phyloP scores from a whole-genome alignment of 257 asterid species.

The Rubia yunnanensis region DNA sequence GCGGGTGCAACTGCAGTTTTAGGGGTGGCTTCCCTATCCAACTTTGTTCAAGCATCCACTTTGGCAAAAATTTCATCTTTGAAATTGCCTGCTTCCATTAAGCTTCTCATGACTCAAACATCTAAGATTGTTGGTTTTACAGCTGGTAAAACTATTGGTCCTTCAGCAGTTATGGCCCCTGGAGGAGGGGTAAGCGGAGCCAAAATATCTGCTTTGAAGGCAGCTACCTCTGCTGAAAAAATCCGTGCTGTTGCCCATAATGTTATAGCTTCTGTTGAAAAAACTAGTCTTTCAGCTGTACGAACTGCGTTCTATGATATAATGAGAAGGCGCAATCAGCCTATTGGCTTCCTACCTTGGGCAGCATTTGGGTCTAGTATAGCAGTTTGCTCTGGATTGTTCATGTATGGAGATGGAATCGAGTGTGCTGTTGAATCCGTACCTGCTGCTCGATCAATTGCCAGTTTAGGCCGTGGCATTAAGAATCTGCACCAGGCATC shows the following conservation, averaged over 20 bases:
- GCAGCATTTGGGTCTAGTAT: constrained; percentile 82
- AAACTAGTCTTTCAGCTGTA: constrained; percentile 82
- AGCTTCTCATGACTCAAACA: constrained; percentile 51
- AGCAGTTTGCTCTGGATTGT: constrained; percentile 73
- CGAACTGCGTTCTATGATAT: constrained; percentile 79
- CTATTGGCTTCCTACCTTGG: constrained; percentile 60
- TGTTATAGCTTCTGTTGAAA: constrained; percentile 76
- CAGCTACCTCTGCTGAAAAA: constrained; percentile 67
- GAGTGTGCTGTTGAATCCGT: constrained; percentile 86
- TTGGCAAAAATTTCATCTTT: constrained; percentile 55
- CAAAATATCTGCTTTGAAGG: constrained; percentile 49
- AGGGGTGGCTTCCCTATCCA: constrained; percentile 78
- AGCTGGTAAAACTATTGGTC: constrained; percentile 44
- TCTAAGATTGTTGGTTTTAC: constrained; percentile 50
- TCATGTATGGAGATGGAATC: constrained; percentile 74
- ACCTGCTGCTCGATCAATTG: constrained; percentile 83
- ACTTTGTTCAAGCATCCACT: constrained; percentile 66
- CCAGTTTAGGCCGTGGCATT: constrained; percentile 89
- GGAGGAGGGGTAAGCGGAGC: constrained; percentile 45
- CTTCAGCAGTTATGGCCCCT: constrained; percentile 42
- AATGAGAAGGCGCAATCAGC: constrained; percentile 55
- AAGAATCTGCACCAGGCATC: constrained; percentile 64
- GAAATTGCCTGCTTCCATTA: constrained; percentile 58
- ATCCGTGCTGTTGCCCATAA: constrained; percentile 66
- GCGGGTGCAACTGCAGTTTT: constrained; percentile 89